A percentile compares a stretch with the other conserved stretches of the same genome.
phyloP scores from a whole-genome alignment of 2,329 filamentous ascomycete genomes.

The Ophioceras dolichostomum region DNA sequence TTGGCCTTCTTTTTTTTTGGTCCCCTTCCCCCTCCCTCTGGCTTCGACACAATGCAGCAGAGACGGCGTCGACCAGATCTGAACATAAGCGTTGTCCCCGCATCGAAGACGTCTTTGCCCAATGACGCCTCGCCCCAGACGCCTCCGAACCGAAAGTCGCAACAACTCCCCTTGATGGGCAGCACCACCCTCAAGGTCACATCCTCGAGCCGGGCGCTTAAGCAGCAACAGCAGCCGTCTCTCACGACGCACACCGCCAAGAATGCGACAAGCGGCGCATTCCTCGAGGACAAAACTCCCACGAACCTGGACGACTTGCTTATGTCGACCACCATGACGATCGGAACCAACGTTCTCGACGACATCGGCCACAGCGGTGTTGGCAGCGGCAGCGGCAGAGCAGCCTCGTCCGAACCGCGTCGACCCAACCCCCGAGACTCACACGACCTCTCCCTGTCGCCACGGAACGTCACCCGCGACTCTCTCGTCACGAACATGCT shows the following conservation, averaged over 20 bases:
- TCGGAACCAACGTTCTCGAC: not conserved
- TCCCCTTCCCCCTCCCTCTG: not conserved
- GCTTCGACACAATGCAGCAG: not conserved
- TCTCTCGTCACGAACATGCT: slow-evolving; percentile 96
- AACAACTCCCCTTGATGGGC: slow-evolving; percentile 7
- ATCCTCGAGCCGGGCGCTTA: not conserved
- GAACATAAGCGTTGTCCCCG: slow-evolving; percentile 16
- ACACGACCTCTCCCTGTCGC: slow-evolving; percentile 75
- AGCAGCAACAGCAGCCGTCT: not conserved
- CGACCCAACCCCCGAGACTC: slow-evolving; percentile 42
- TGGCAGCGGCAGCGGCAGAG: not conserved
- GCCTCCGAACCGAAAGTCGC: slow-evolving; percentile 14
- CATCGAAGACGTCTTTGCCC: slow-evolving; percentile 2
- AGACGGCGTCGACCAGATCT: slow-evolving; percentile 20
- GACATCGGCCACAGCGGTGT: slow-evolving; percentile 3
- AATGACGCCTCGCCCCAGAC: slow-evolving; percentile 15
- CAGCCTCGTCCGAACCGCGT: slow-evolving; percentile 8
- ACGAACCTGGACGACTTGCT: not conserved
- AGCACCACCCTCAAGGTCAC: slow-evolving; percentile 3
- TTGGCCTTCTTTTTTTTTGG: not conserved
- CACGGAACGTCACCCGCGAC: slow-evolving; percentile 59
- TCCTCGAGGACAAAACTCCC: slow-evolving; percentile 3
- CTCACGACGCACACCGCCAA: not conserved
- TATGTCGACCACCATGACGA: not conserved
- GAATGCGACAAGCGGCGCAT: slow-evolving; percentile 1